Base-by-base conservation (phyloP, 352 stramenopile genomes). In the Blastocystis sp. region DNA sequence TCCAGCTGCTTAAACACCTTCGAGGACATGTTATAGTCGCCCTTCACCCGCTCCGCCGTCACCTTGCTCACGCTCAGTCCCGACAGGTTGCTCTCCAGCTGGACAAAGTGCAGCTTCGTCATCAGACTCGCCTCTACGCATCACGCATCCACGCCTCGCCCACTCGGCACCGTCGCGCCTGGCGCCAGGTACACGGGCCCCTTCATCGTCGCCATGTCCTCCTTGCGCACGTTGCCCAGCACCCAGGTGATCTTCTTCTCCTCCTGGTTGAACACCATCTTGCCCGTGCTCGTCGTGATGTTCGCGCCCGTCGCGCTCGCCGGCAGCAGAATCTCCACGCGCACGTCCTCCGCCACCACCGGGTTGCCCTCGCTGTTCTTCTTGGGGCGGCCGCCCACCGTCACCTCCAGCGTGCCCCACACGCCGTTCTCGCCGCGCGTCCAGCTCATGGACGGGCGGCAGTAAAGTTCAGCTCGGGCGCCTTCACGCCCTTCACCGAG, bases 41-140 rank as follows among this genome's bases (percentile, higher is more conserved):
- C 69, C 43, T 45, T n/a, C 69, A 64, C 48, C n/a, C 69, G 69
- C 56, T 79, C 40, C 69, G 48, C 69, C 19, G 41, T 79, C 5
- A 62, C 60, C 69, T 79, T 79, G n/a, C 69, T 48, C 43, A 79
- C 52, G 28, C 21, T 64, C 69, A 79, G 43, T 64, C 69, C 69
- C 21, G 69, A 79, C 38, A 79, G n/a, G n/a, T 38, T 61, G 17
- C 38, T 41, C 14, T 79, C 69, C 19, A 23, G 11, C 43, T 79
- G 69, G 1, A 79, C 69, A 43, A 79, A 79, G 21, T 23, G 40
- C 69, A 79, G 17, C 23, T 28, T 45, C 48, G 69, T 48, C 43
- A 62, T 34, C 19, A 79, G n/a, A 34, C 40, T 62, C 69, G 69
- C 62, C 48, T 79, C 66, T 77, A 77, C 40, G 3, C 38, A 19